Conservation (phyloP, 164 flowering plant species). For the Aristolochia contorta region DNA sequence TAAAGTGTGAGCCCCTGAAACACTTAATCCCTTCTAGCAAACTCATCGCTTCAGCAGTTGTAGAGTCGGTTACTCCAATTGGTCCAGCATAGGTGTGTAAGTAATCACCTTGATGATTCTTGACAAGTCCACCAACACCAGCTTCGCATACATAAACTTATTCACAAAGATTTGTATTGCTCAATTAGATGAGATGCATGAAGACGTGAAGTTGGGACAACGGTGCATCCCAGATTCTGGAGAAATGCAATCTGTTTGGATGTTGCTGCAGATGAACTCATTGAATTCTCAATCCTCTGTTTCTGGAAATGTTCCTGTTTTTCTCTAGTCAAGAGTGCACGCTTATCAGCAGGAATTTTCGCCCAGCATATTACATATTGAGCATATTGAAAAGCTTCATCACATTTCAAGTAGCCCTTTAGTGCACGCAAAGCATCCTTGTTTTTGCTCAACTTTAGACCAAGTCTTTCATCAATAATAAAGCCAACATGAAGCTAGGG, state of each 20-base stretch:
- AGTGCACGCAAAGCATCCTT: conserved; percentile 63
- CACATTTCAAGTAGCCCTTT: conserved; percentile 51
- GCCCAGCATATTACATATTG: conserved; percentile 75
- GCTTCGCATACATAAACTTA: neutral
- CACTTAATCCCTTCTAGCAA: no score
- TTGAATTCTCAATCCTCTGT: conserved; percentile 70
- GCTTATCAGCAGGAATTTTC: conserved; percentile 75
- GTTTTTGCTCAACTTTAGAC: no score
- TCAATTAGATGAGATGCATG: conserved; percentile 91
- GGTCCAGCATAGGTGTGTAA: no score
- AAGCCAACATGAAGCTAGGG: no score
- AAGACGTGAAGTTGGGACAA: conserved; percentile 76
- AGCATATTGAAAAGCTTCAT: conserved; percentile 79
- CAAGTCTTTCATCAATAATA: no score
- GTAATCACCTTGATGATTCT: no score
- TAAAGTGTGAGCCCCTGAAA: no score
- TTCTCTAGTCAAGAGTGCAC: conserved; percentile 74
- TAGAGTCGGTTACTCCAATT: no score
- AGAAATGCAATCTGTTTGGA: conserved; percentile 76
- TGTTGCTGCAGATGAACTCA: conserved; percentile 81
- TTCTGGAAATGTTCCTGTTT: conserved; percentile 95
- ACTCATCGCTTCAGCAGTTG: no score
- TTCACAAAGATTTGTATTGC: conserved; percentile 77
- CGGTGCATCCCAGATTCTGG: conserved; percentile 76
- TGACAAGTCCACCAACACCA: no score